Conservation (phyloP, 768 basidiomycete species). For the Russula ochroleuca region DNA sequence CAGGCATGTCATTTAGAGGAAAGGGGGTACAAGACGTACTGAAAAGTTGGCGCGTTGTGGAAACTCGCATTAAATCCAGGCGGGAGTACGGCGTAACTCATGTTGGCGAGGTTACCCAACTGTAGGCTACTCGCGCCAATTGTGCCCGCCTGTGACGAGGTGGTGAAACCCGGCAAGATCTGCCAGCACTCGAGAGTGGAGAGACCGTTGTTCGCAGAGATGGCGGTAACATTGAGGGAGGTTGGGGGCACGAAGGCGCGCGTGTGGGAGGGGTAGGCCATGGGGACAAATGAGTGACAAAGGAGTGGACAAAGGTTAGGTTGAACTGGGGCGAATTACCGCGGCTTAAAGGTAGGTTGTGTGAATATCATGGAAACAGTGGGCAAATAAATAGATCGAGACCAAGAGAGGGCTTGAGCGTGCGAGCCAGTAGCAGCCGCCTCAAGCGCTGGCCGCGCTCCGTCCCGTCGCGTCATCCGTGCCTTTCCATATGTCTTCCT, state of each 20-base stretch:
- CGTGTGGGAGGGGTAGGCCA: background rate
- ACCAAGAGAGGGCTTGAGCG: no score
- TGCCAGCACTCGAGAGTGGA: constrained; percentile 34
- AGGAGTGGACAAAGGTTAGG: background rate
- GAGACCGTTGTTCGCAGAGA: constrained; percentile 11
- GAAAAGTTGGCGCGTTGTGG: constrained; percentile 48
- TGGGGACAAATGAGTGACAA: background rate
- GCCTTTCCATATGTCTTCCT: no score
- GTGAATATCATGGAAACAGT: background rate
- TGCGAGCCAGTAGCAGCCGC: no score
- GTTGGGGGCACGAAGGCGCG: constrained; percentile 6
- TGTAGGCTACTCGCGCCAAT: constrained; percentile 29
- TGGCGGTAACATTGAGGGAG: constrained; percentile 22
- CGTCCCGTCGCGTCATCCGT: no score
- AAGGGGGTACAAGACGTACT: constrained; percentile 23
- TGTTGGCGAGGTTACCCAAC: constrained; percentile 31
- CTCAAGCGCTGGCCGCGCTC: no score
- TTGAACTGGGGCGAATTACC: background rate
- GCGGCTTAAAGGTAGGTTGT: background rate
- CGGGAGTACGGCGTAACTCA: constrained; percentile 33
- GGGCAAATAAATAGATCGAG: no score
- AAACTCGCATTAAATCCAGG: constrained; percentile 51
- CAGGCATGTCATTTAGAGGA: background rate
- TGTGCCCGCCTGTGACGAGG: constrained; percentile 31
- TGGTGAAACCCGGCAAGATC: constrained; percentile 29